Conservation (phyloP, 2,329 filamentous ascomycete genomes). For the Pseudopyricularia cyperi region DNA sequence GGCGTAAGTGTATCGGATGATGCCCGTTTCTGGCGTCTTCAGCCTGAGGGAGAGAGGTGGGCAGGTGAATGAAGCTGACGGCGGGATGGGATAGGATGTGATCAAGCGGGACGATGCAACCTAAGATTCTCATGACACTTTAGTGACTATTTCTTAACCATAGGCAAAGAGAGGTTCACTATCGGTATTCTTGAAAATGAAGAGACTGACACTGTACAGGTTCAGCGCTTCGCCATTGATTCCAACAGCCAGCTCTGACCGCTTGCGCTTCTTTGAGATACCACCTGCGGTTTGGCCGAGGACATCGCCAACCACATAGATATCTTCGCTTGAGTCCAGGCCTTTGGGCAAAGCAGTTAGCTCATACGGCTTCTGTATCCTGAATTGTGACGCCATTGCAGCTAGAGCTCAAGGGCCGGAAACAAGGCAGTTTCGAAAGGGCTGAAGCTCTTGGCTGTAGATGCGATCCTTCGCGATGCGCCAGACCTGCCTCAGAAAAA, state of each 20-base stretch:
- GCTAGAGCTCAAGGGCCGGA: conserved; percentile 2
- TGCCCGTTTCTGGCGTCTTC: conserved; percentile 31
- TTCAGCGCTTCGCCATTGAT: conserved; percentile 52
- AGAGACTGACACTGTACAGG: conserved; percentile 45
- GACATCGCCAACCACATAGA: conserved; percentile 46
- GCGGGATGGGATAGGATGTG: conserved; percentile 54
- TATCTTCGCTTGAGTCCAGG: conserved; percentile 35
- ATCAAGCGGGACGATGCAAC: conserved; percentile 47
- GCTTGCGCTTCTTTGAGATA: conserved; percentile 46
- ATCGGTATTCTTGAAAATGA: no score
- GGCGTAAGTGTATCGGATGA: conserved; percentile 48
- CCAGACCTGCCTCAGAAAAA: not conserved
- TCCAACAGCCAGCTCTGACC: conserved; percentile 49
- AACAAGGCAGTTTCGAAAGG: not conserved
- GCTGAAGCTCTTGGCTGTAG: not conserved
- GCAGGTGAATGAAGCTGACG: conserved; percentile 51
- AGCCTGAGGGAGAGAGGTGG: conserved; percentile 44
- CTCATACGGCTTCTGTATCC: conserved; percentile 51
- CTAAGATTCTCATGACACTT: conserved; percentile 22
- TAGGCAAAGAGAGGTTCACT: not conserved
- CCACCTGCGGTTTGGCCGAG: conserved; percentile 37
- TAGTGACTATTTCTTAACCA: not conserved
- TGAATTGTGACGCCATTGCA: conserved; percentile 44
- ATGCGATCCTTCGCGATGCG: not conserved
- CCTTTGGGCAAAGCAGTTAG: conserved; percentile 46